Percentiles rank a stretch among this genome's conserved stretches.
phyloP scores from a whole-genome alignment of 2,329 filamentous ascomycete species.

The Aureobasidium zeae region DNA sequence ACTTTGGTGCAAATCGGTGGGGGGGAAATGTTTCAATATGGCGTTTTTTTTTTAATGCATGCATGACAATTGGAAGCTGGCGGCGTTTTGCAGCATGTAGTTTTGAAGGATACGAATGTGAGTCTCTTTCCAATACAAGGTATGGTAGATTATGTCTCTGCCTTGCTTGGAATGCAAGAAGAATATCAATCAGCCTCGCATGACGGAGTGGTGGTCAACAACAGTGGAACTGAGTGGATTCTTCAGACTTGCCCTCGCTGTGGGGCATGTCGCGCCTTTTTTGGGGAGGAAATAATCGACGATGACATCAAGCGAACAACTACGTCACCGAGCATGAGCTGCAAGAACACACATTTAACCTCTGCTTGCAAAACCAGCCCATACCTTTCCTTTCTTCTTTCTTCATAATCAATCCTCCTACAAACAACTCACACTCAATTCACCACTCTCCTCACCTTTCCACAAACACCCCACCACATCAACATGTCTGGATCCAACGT shows the following conservation, averaged over 20 bases:
- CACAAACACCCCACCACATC: conserved; percentile 13
- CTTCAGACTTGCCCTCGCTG: conserved; percentile 2
- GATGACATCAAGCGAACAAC: not conserved
- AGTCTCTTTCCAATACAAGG: conserved; percentile 9
- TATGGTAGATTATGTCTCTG: too few relatives aligned
- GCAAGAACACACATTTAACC: conserved; percentile 7
- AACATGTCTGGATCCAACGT: conserved; percentile 52
- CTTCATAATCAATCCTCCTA: conserved; percentile 11
- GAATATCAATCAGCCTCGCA: conserved; percentile 2
- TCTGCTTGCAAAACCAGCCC: conserved; percentile 14
- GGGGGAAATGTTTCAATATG: not conserved
- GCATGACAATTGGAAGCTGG: conserved; percentile 13
- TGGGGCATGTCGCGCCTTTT: not conserved
- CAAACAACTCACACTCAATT: conserved; percentile 12
- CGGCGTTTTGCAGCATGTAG: conserved; percentile 11
- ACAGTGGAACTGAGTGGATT: conserved; percentile 10
- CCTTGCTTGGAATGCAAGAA: too few relatives aligned
- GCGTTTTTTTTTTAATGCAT: conserved; percentile 14
- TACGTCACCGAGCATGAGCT: conserved; percentile 2
- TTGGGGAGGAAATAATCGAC: conserved; percentile 5
- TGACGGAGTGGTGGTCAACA: conserved; percentile 14
- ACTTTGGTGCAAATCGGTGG: conserved; percentile 3
- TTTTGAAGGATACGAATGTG: conserved; percentile 1
- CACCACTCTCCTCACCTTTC: not conserved
- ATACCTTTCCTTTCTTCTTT: conserved; percentile 9